Evolutionary conservation across 306 rosid species (phyloP), one percentile per base, ranked within the genome.

Genomic region (Aeschynomene evenia): DNA sequence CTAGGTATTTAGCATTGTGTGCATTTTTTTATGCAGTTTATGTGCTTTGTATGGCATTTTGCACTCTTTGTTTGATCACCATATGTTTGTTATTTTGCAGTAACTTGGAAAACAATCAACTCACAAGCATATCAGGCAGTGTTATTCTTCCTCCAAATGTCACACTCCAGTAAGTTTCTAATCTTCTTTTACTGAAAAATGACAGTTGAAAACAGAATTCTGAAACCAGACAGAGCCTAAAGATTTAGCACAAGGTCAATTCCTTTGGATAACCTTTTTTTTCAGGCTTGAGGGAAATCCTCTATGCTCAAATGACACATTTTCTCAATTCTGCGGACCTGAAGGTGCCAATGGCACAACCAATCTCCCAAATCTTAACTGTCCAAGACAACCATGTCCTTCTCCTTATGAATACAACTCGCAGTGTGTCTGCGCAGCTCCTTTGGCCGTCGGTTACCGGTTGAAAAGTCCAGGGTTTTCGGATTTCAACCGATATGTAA

Each of bases 211-310:
- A n/a, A n/a, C n/a, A n/a, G n/a, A n/a, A n/a, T n/a, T n/a, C n/a
- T n/a, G n/a, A n/a, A n/a, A n/a, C n/a, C n/a, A n/a, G n/a, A n/a
- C n/a, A n/a, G n/a, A n/a, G n/a, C n/a, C 71, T 52, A 51, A 16
- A n/a, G 13, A 45, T 50, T 40, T 7, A 9, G 15, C 12, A 49
- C 23, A 13, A 54, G 7, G 40, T 64, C 36, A 12, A 70, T 40
- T 50, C 18, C 39, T 53, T 51, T 48, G 24, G 56, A 66, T 40
- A 23, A 56, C 52, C 58, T 31, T 42, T 52, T 29, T 68, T 83
- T 77, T 74, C 89, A 94, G 99, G 97, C 92, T 94, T 70, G 55
- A 39, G 28, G 99, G 99, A 70, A 94, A 94, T 87, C 99, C 96
- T 31, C 59, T 85, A 24, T 94, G 99, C 76, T 43, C 58, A 34